phyloP scores from a whole-genome alignment of 2,329 filamentous ascomycete species.

The Tolypocladium guangdongense region DNA sequence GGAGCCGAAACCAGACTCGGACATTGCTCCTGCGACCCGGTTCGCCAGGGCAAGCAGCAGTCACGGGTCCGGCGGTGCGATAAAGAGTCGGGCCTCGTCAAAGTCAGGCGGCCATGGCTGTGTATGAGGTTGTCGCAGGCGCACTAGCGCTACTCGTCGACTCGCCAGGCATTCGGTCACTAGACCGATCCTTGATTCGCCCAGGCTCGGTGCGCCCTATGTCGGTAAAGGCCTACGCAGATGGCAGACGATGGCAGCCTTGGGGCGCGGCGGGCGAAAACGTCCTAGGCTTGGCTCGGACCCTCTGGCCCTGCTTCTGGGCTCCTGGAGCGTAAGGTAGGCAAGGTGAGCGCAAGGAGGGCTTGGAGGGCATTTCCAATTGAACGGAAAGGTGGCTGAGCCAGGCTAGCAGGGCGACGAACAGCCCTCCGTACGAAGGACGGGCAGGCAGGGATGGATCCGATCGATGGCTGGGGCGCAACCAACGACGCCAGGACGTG shows the following conservation, averaged over 20 bases:
- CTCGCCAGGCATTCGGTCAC: background rate
- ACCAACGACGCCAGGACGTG: background rate
- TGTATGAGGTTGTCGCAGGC: background rate
- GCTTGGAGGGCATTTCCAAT: background rate
- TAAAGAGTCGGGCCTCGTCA: background rate
- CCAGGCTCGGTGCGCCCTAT: background rate
- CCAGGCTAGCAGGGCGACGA: background rate
- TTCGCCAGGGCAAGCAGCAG: background rate
- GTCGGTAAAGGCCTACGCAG: background rate
- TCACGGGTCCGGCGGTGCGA: background rate
- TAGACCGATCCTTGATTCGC: background rate
- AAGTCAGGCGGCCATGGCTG: background rate
- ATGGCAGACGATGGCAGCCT: background rate
- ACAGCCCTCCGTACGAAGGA: too few relatives aligned
- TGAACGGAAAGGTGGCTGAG: background rate
- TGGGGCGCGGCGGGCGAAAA: background rate
- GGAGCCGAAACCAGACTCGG: background rate
- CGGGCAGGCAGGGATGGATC: background rate
- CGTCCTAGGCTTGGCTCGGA: background rate
- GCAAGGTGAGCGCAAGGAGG: background rate
- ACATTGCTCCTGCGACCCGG: background rate
- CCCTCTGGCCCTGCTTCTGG: background rate
- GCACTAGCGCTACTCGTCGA: background rate
- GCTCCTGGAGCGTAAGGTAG: too few relatives aligned
- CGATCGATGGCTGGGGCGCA: background rate